phyloP scores from a whole-genome alignment of 2,329 filamentous ascomycete species.

The Xylariaceae sp. region DNA sequence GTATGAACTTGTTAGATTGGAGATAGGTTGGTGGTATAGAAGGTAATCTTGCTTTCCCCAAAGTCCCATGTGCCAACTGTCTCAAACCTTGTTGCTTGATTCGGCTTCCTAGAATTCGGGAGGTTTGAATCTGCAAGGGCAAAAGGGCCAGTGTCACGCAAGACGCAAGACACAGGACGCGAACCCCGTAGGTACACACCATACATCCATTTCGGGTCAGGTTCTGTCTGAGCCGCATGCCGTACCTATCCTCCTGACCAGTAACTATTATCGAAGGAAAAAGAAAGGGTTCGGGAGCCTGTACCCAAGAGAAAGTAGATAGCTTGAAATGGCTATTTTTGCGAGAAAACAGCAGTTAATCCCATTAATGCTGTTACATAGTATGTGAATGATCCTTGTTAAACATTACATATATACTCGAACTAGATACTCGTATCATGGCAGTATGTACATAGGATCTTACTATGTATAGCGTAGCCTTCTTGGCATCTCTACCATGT shows the following conservation, averaged over 20 bases:
- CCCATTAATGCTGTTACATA: too few species aligned
- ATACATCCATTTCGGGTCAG: not conserved
- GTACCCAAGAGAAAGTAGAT: not conserved
- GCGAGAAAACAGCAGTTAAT: too few species aligned
- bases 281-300: not conserved
- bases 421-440: too few species aligned
- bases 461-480: too few species aligned
- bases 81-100: constrained; percentile 3
- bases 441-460: too few species aligned
- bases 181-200: not conserved
- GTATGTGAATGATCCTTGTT: too few species aligned
- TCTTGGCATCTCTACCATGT: not conserved
- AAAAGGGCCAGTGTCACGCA: constrained; percentile 6
- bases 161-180: too few species aligned
- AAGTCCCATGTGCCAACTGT: constrained; percentile 10
- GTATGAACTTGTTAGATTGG: constrained; percentile 15
- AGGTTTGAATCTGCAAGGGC: constrained; percentile 6
- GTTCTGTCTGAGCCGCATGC: too few species aligned
- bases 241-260: not conserved
- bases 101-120: not conserved
- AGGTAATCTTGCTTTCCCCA: constrained; percentile 11
- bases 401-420: too few species aligned
- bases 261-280: not conserved
- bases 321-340: not conserved
- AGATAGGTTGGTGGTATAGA: constrained; percentile 14